phyloP scores from a whole-genome alignment of 2,329 filamentous ascomycete species.

The Botryosphaeria dothidea region DNA sequence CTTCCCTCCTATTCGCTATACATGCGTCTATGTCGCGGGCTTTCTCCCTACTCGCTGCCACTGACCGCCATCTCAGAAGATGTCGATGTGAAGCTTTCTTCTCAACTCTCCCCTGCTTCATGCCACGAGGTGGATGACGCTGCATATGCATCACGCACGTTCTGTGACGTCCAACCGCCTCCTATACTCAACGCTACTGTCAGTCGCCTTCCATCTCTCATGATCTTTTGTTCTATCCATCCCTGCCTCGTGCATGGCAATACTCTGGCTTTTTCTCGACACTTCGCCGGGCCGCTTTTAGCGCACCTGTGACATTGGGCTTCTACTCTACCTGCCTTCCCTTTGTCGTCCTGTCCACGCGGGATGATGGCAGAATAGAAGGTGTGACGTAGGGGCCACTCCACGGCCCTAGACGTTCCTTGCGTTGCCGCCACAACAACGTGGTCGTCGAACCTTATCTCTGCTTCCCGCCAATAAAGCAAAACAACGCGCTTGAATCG shows the following conservation, averaged over 20 bases:
- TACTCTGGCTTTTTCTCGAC: neutral
- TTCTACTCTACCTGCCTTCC: neutral
- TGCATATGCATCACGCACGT: neutral
- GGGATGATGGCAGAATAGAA: neutral
- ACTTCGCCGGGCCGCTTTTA: neutral
- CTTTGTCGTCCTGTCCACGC: neutral
- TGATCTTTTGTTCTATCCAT: neutral
- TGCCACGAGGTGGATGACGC: neutral
- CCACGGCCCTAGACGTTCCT: neutral
- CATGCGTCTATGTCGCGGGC: neutral
- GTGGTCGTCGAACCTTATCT: neutral
- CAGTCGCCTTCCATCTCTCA: neutral
- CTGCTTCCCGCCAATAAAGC: neutral
- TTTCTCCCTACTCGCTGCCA: neutral
- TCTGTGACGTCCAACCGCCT: neutral
- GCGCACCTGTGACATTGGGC: neutral
- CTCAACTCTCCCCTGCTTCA: neutral
- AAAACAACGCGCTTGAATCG: neutral
- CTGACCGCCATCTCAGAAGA: conserved; percentile 1
- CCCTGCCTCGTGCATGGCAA: neutral
- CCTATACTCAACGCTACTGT: neutral
- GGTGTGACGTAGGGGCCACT: neutral
- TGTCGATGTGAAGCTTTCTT: neutral
- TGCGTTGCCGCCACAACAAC: neutral
- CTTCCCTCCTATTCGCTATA: neutral